Conservation (phyloP, 2,329 filamentous ascomycete species). For the Colletotrichum sojae region DNA sequence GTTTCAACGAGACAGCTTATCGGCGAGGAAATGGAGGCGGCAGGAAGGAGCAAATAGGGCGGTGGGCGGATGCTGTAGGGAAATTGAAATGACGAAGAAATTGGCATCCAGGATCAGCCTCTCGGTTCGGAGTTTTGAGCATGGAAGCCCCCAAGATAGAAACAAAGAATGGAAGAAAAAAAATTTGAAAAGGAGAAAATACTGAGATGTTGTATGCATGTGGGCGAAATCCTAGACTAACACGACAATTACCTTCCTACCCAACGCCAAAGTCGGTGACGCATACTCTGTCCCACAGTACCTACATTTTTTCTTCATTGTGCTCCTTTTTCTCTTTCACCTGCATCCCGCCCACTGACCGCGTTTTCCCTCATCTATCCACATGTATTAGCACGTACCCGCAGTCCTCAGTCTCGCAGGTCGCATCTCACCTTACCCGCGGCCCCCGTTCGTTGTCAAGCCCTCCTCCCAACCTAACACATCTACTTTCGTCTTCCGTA, state of each 20-base stretch:
- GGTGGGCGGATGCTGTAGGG: too few species aligned
- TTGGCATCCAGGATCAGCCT: too few species aligned
- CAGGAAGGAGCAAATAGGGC: too few species aligned
- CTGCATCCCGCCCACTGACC: neutral
- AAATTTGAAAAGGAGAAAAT: too few species aligned
- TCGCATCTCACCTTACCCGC: constrained; percentile 21
- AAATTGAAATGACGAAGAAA: too few species aligned
- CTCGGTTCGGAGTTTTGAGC: too few species aligned
- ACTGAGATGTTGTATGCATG: too few species aligned
- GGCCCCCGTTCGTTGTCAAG: constrained; percentile 7
- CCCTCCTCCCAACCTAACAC: neutral
- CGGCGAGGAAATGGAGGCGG: too few species aligned
- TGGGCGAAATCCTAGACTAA: neutral
- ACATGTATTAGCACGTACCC: neutral
- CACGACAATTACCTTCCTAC: neutral
- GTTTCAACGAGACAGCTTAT: neutral
- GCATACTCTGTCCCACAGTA: constrained; percentile 12
- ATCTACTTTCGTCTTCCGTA: neutral
- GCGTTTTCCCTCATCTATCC: neutral
- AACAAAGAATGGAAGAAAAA: too few species aligned
- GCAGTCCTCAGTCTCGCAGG: neutral
- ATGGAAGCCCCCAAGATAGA: too few species aligned
- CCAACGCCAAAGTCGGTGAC: constrained; percentile 21
- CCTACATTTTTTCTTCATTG: constrained; percentile 6
- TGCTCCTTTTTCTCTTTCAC: neutral